These are phyloP conservation scores for Colletotrichum sp. DNA, from an alignment of 2,329 filamentous ascomycete genomes.

Conservation along the genomic window DNA sequence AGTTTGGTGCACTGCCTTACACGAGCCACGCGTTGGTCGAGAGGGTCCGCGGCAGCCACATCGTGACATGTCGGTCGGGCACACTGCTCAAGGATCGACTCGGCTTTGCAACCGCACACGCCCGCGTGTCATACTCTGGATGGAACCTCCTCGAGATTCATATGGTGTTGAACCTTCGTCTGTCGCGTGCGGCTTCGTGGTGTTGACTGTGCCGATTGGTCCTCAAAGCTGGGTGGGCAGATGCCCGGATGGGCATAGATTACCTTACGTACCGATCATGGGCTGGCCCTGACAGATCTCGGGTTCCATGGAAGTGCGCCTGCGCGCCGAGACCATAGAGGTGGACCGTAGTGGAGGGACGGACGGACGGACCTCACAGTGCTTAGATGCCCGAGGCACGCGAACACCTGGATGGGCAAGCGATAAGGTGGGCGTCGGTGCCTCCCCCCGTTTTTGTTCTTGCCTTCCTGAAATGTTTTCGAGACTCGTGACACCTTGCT, in stretches of 20 bases:
- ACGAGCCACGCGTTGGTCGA: neutral
- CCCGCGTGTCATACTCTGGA: neutral
- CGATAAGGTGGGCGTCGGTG: neutral
- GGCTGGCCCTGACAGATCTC: neutral
- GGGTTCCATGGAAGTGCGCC: neutral
- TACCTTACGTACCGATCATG: neutral
- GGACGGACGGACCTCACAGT: neutral
- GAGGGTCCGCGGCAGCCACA: neutral
- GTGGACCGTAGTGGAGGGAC: neutral
- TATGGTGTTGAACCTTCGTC: no score
- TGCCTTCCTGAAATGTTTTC: neutral
- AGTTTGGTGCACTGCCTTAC: neutral
- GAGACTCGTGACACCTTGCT: neutral
- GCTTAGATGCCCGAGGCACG: neutral
- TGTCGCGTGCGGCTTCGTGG: no score
- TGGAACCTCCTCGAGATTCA: neutral
- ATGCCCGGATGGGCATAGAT: neutral
- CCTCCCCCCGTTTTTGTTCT: neutral
- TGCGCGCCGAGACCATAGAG: neutral
- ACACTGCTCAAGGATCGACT: neutral
- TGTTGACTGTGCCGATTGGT: no score
- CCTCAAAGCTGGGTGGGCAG: neutral
- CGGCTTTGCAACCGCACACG: neutral
- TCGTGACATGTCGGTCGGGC: neutral
- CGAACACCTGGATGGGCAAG: neutral